These are phyloP conservation scores for Fusarium burgessii DNA, from an alignment of 2,329 filamentous ascomycete genomes.

Conservation along the genomic window DNA sequence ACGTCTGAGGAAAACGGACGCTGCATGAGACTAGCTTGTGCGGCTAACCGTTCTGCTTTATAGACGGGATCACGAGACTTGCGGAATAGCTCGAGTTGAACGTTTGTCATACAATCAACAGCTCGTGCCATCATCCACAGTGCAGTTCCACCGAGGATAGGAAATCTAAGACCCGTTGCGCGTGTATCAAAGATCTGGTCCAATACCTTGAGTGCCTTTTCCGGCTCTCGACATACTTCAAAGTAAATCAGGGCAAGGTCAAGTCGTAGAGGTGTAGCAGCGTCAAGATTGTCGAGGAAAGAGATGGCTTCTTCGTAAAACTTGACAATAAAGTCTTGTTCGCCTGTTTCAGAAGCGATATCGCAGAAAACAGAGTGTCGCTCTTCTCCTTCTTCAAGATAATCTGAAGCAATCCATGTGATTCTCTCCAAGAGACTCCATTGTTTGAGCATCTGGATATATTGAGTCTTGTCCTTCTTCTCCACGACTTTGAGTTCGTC, in stretches of 20 bases:
- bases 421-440: conserved; percentile 46
- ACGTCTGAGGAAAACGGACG: background rate
- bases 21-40: background rate
- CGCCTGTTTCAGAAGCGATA: conserved; percentile 31
- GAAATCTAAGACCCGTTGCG: background rate
- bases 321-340: conserved; percentile 39
- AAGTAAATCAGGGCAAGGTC: conserved; percentile 38
- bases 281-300: conserved; percentile 46
- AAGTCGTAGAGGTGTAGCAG: conserved; percentile 36
- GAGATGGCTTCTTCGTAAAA: conserved; percentile 41
- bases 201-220: conserved; percentile 24
- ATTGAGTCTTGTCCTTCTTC: background rate
- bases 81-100: conserved; percentile 12
- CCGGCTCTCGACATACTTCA: conserved; percentile 25
- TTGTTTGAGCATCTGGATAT: conserved; percentile 31
- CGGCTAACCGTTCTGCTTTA: background rate
- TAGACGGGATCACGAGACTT: background rate
- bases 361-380: conserved; percentile 26
- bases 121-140: background rate
- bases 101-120: background rate
- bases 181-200: conserved; percentile 42
- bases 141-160: background rate
- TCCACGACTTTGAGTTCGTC: background rate
- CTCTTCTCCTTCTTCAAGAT: background rate
- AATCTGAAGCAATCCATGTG: conserved; percentile 44